A percentile compares a stretch with the other conserved stretches of the same genome.
These are phyloP conservation scores for Eryngium alpinum DNA, from an alignment of 140 eudicot species.

Conservation along the genomic window DNA sequence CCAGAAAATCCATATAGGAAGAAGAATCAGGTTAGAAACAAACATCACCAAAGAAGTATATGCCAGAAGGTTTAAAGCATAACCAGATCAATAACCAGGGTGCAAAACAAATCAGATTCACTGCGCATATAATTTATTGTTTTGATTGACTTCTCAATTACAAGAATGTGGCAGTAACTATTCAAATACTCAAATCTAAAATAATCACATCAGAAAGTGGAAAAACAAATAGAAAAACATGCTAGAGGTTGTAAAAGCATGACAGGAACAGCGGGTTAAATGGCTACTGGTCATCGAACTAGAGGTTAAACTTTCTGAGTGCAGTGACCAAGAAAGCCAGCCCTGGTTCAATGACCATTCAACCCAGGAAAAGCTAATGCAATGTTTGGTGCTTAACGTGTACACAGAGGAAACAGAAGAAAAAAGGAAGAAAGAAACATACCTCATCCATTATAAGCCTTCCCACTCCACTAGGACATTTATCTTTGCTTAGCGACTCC, in stretches of 20 bases:
- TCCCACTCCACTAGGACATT: conserved; percentile 69
- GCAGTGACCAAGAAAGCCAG: too few relatives aligned
- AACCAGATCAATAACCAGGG: too few relatives aligned
- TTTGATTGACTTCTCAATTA: background rate
- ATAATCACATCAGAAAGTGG: background rate
- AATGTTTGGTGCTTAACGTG: background rate
- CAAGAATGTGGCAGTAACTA: background rate
- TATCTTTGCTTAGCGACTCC: conserved; percentile 80
- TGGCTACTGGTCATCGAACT: too few relatives aligned
- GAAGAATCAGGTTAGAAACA: background rate
- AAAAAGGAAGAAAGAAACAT: background rate
- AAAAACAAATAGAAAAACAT: background rate
- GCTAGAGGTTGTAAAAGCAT: background rate
- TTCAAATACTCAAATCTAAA: background rate
- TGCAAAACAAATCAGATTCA: too few relatives aligned
- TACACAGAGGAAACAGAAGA: background rate
- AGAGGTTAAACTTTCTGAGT: too few relatives aligned
- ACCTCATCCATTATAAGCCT: conserved; percentile 74
- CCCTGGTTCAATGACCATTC: too few relatives aligned
- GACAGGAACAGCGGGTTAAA: too few relatives aligned
- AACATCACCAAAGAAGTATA: background rate
- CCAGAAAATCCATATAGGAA: background rate
- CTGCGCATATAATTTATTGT: background rate
- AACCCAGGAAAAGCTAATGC: too few relatives aligned
- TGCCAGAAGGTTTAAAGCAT: too few relatives aligned